These are phyloP conservation scores for Ilyonectria destructans DNA, from an alignment of 2,329 filamentous ascomycete genomes.

Conservation along the genomic window DNA sequence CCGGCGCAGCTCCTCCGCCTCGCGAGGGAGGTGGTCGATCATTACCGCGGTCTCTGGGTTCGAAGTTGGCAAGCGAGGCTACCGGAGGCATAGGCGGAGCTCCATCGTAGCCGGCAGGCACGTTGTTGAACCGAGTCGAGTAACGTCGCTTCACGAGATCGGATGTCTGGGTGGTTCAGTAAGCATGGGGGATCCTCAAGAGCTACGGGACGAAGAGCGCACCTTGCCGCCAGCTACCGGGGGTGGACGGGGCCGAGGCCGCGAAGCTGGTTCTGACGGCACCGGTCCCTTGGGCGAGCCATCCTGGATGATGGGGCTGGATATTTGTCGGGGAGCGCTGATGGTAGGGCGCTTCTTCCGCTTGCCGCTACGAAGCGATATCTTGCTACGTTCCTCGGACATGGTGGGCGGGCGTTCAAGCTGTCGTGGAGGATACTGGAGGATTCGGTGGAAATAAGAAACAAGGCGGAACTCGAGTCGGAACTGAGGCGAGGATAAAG, in stretches of 20 bases:
- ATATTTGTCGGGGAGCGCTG: conserved; percentile 76
- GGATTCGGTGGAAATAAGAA: conserved; percentile 12
- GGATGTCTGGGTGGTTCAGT: conserved; percentile 66
- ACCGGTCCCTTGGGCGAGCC: conserved; percentile 53
- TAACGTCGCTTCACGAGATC: conserved; percentile 96
- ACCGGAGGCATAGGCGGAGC: conserved; percentile 82
- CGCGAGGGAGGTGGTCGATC: conserved; percentile 69
- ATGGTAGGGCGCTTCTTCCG: conserved; percentile 74
- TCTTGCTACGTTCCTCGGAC: conserved; percentile 75
- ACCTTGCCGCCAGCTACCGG: conserved; percentile 73
- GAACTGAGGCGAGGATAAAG: conserved; percentile 3
- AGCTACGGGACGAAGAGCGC: conserved; percentile 37
- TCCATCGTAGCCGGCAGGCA: conserved; percentile 79
- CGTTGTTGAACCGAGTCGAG: conserved; percentile 90
- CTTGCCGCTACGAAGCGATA: conserved; percentile 76
- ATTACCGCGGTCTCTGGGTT: conserved; percentile 60
- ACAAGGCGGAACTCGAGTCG: background rate
- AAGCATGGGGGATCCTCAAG: conserved; percentile 34
- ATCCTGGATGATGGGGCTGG: conserved; percentile 71
- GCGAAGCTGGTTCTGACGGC: conserved; percentile 51
- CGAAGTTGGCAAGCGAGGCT: conserved; percentile 74
- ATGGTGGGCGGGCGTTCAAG: conserved; percentile 57
- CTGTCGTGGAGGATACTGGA: background rate
- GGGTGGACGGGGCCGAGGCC: conserved; percentile 64
- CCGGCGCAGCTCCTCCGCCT: conserved; percentile 70